Percentiles rank a stretch among this genome's conserved stretches.
phyloP scores from a whole-genome alignment of 257 asterid species.

The Handroanthus guayacan region DNA sequence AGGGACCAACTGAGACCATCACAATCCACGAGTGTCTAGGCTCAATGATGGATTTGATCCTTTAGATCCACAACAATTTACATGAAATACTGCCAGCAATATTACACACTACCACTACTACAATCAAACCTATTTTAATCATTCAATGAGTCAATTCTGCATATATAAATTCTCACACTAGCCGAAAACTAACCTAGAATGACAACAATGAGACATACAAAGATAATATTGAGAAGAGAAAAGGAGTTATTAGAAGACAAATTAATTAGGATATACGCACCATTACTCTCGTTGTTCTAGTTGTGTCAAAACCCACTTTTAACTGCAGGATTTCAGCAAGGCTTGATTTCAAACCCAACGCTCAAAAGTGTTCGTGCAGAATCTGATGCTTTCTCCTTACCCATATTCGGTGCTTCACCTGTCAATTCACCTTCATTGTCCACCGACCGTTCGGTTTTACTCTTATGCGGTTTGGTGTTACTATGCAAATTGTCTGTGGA shows the following conservation, averaged over 20 bases:
- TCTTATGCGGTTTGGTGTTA: slow-evolving; percentile 42
- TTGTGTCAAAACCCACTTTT: neutral
- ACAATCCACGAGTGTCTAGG: neutral
- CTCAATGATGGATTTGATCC: slow-evolving; percentile 30
- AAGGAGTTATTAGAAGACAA: slow-evolving; percentile 34
- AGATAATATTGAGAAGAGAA: slow-evolving; percentile 2
- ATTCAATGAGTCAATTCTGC: slow-evolving; percentile 24
- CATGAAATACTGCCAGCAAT: slow-evolving; percentile 37
- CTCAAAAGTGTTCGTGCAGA: slow-evolving; percentile 71
- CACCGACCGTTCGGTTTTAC: slow-evolving; percentile 65
- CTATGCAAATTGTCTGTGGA: slow-evolving; percentile 44
- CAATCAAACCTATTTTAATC: slow-evolving; percentile 41
- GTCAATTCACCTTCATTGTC: slow-evolving; percentile 65
- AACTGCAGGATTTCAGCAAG: slow-evolving; percentile 55
- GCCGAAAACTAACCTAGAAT: slow-evolving; percentile 32
- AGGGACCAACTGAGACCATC: too few relatives aligned
- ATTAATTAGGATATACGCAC: slow-evolving; percentile 27
- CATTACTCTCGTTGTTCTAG: slow-evolving; percentile 16
- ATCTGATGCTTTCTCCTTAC: slow-evolving; percentile 53
- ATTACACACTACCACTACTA: slow-evolving; percentile 39
- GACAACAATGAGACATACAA: slow-evolving; percentile 32
- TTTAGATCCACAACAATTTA: slow-evolving; percentile 36
- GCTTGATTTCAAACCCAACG: slow-evolving; percentile 81
- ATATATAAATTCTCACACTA: slow-evolving; percentile 33
- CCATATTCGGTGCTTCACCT: slow-evolving; percentile 51